Conservation (phyloP, 2,329 filamentous ascomycete genomes). For the Aspergillus phoenicis region DNA sequence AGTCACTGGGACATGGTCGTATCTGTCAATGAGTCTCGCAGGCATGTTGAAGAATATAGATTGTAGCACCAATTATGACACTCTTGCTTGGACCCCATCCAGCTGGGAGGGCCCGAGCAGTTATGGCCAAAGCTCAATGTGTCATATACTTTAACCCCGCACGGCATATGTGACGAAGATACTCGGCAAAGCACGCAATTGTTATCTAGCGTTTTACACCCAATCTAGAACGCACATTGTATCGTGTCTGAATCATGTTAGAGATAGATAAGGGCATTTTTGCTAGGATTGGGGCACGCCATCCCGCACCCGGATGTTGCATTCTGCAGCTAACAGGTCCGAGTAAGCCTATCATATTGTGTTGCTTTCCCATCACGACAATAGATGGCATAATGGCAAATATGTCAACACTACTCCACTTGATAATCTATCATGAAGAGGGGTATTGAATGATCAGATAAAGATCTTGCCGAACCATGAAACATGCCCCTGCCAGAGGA, state of each 20-base stretch:
- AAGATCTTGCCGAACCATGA: not conserved
- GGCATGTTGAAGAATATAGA: slow-evolving; percentile 22
- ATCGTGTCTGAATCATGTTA: not conserved
- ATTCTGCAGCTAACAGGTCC: slow-evolving; percentile 7
- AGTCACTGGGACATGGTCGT: slow-evolving; percentile 52
- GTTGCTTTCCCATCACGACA: slow-evolving; percentile 22
- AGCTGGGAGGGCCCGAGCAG: not conserved
- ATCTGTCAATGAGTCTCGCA: slow-evolving; percentile 38
- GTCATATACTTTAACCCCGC: slow-evolving; percentile 16
- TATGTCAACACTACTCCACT: not conserved
- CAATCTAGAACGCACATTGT: not conserved
- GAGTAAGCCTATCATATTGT: not conserved
- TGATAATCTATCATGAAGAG: not conserved
- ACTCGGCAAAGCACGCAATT: slow-evolving; percentile 30
- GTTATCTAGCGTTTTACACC: not conserved
- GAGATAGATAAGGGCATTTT: slow-evolving; percentile 8
- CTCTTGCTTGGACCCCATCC: not conserved
- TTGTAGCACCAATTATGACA: not conserved
- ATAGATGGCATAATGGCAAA: slow-evolving; percentile 20
- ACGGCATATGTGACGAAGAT: slow-evolving; percentile 12
- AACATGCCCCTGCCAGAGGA: not conserved
- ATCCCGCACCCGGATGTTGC: slow-evolving; percentile 22
- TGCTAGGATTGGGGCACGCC: slow-evolving; percentile 23
- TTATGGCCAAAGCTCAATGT: not conserved
- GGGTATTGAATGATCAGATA: not conserved